Evolutionary conservation across 352 stramenopile species (phyloP).

Genomic region (Globisporangium yorkense): DNA sequence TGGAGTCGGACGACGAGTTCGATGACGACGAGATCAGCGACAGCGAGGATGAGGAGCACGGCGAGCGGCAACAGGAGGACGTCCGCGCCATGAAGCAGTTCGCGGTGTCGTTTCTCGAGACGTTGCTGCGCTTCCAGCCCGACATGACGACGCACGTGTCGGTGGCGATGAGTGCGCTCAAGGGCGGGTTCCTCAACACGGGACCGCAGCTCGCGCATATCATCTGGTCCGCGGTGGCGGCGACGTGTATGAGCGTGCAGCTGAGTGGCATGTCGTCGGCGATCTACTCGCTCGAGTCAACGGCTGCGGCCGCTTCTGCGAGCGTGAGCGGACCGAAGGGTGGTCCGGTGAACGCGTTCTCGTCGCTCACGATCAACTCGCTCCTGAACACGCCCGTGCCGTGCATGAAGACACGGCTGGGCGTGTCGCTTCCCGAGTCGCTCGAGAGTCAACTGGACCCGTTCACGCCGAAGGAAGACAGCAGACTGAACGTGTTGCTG

Average conservation of each 20-base stretch:
- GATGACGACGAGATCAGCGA: slow-evolving; percentile 14
- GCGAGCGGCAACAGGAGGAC: slow-evolving; percentile 25
- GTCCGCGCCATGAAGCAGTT: slow-evolving; percentile 76
- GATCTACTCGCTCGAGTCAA: slow-evolving; percentile 43
- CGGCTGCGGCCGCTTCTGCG: slow-evolving; percentile 11
- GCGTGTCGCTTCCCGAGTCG: slow-evolving; percentile 58
- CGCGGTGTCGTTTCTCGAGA: slow-evolving; percentile 56
- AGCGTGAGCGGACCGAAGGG: slow-evolving; percentile 7
- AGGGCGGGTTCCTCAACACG: slow-evolving; percentile 67
- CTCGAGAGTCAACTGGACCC: slow-evolving; percentile 63
- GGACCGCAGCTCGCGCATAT: slow-evolving; percentile 66
- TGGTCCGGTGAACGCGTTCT: slow-evolving; percentile 34
- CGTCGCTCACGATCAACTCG: slow-evolving; percentile 62
- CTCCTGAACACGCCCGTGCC: slow-evolving; percentile 49
- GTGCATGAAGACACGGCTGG: slow-evolving; percentile 52
- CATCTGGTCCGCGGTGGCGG: slow-evolving; percentile 68
- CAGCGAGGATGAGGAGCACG: slow-evolving; percentile 20
- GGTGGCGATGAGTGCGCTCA: slow-evolving; percentile 48
- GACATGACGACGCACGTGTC: slow-evolving; percentile 49
- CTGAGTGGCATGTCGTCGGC: slow-evolving; percentile 66
- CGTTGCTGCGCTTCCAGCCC: slow-evolving; percentile 59
- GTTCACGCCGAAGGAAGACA: slow-evolving; percentile 70
- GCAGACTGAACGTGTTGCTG: slow-evolving; percentile 67
- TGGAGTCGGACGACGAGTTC: slow-evolving; percentile 27
- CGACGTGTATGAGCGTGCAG: slow-evolving; percentile 57